phyloP scores from a whole-genome alignment of 345 rosid species.

The Eucalyptus paniculata region DNA sequence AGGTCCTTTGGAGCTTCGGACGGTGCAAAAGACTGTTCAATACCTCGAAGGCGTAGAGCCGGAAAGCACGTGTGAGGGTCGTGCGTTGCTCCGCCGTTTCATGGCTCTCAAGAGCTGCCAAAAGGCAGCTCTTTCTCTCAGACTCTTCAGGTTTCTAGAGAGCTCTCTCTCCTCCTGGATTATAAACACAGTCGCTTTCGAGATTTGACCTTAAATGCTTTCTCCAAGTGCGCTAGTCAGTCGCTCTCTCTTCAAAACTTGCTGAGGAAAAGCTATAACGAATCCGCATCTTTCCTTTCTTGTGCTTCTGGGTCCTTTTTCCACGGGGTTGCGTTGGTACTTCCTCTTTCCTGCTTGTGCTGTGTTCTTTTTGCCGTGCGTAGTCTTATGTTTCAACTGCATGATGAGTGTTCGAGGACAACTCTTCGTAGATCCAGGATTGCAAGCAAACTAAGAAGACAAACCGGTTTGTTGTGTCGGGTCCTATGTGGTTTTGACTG shows the following conservation, averaged over 20 bases:
- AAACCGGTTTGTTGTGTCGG: background rate
- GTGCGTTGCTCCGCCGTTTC: background rate
- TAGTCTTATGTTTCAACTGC: background rate
- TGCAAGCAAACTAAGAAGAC: background rate
- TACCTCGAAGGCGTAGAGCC: background rate
- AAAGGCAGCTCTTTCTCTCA: background rate
- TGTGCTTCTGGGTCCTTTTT: background rate
- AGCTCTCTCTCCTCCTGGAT: background rate
- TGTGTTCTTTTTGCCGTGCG: background rate
- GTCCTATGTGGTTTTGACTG: background rate
- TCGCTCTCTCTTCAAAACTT: background rate
- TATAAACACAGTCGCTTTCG: background rate
- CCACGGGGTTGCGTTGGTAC: background rate
- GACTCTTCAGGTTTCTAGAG: background rate
- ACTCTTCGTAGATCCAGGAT: background rate
- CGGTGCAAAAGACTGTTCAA: background rate
- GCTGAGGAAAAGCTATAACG: background rate
- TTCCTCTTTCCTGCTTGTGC: background rate
- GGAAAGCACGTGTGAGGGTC: background rate
- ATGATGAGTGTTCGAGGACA: background rate
- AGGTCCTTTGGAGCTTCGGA: background rate
- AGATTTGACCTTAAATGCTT: background rate
- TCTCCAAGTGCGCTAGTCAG: background rate
- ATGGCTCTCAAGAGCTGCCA: background rate
- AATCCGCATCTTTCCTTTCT: background rate